A percentile compares a stretch with the other conserved stretches of the same genome.
These are phyloP conservation scores for Mimosa pudica DNA, from an alignment of 306 rosid species.

Conservation along the genomic window DNA sequence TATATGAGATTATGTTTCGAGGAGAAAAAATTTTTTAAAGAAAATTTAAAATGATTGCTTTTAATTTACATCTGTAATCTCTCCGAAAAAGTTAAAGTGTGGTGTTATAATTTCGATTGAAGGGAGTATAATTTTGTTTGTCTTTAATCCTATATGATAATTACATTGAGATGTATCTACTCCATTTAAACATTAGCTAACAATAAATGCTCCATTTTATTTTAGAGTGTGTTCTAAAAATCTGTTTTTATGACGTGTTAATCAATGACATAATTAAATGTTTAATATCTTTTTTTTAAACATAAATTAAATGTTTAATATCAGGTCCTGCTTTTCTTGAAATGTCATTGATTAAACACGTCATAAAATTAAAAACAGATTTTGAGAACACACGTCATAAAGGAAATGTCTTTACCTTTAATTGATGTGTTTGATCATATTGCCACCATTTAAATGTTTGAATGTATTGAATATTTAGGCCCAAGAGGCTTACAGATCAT, in stretches of 20 bases:
- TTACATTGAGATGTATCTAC: too few relatives aligned
- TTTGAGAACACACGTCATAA: too few relatives aligned
- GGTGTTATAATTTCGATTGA: too few relatives aligned
- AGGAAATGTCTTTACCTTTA: not conserved
- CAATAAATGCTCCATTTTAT: not conserved
- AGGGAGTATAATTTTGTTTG: too few relatives aligned
- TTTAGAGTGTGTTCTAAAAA: not conserved
- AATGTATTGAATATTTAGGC: conserved; percentile 47
- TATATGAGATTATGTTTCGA: too few relatives aligned
- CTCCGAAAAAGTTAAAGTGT: too few relatives aligned
- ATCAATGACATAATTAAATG: not conserved
- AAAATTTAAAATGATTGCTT: too few relatives aligned
- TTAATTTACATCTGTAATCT: too few relatives aligned
- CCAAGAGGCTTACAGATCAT: conserved; percentile 61
- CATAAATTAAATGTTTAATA: not conserved
- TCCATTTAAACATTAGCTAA: not conserved
- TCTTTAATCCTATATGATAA: too few relatives aligned
- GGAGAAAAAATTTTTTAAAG: too few relatives aligned
- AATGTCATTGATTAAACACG: not conserved
- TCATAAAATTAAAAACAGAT: too few relatives aligned
- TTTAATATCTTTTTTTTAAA: not conserved
- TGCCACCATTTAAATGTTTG: conserved; percentile 16
- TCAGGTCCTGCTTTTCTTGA: not conserved
- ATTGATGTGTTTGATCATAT: not conserved
- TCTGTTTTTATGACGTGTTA: not conserved